Evolutionary conservation across 257 asterid species (phyloP).

Genomic region (Solanum ossicruentum): DNA sequence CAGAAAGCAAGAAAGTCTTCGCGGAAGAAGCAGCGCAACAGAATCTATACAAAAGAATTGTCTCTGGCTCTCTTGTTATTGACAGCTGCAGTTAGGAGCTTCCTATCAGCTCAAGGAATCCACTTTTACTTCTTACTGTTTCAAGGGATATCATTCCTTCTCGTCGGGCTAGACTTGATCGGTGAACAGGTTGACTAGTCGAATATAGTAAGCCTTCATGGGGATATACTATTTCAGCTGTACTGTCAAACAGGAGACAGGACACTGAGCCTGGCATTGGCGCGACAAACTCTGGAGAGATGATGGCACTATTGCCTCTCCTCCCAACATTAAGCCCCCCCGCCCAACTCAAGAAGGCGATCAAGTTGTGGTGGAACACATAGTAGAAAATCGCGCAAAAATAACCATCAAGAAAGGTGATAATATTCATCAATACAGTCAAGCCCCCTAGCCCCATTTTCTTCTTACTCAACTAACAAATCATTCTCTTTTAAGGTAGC

Average conservation of each 20-base stretch:
- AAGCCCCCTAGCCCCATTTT: neutral
- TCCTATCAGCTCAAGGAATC: conserved; percentile 88
- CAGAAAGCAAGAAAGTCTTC: conserved; percentile 23
- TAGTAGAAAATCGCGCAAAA: neutral
- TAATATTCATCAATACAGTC: conserved; percentile 3
- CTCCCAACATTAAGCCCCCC: neutral
- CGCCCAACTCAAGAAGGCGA: neutral
- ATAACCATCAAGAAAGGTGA: conserved; percentile 3
- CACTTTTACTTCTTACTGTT: conserved; percentile 89
- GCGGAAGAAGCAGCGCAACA: conserved; percentile 55
- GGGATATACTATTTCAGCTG: neutral
- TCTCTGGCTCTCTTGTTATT: conserved; percentile 64
- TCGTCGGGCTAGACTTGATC: conserved; percentile 81
- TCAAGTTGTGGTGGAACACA: neutral
- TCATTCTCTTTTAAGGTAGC: neutral
- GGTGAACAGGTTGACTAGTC: conserved; percentile 66
- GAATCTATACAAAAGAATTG: conserved; percentile 72
- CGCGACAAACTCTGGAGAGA: neutral
- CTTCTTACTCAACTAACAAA: neutral
- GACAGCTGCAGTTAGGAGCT: conserved; percentile 73
- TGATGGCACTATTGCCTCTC: neutral
- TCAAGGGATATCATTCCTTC: conserved; percentile 82
- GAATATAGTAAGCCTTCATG: neutral
- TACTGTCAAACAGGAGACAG: neutral
- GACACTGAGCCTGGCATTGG: neutral